These are phyloP conservation scores for Scenedesmus sp. DNA, from an alignment of 163 green algal species.

Conservation along the genomic window DNA sequence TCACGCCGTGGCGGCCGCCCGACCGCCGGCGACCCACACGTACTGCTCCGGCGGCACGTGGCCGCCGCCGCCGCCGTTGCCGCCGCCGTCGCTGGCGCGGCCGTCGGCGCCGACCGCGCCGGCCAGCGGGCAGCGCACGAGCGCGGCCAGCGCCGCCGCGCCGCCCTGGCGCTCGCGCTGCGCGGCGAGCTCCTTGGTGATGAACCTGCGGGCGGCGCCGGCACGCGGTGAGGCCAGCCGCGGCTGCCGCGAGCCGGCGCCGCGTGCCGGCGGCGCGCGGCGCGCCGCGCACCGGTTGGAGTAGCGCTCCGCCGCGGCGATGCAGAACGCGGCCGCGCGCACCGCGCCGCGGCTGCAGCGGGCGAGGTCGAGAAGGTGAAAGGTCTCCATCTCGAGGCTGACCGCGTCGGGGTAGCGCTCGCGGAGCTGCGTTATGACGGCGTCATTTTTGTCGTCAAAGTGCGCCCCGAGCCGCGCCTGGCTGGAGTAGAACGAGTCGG, in stretches of 20 bases:
- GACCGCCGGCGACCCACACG: conserved; percentile 10
- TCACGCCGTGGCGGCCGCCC: background rate
- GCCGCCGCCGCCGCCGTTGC: conserved; percentile 13
- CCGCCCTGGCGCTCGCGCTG: conserved; percentile 27
- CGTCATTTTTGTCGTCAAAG: conserved; percentile 72
- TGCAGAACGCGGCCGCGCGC: conserved; percentile 34
- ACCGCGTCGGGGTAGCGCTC: conserved; percentile 54
- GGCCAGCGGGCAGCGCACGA: conserved; percentile 15
- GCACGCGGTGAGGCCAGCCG: background rate
- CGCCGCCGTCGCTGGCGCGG: conserved; percentile 2
- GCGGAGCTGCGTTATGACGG: conserved; percentile 56
- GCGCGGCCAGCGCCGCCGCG: conserved; percentile 28
- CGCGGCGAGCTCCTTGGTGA: conserved; percentile 3
- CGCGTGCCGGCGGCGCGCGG: background rate
- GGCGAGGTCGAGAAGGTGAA: conserved; percentile 78
- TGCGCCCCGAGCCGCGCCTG: conserved; percentile 57
- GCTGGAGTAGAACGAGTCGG: conserved; percentile 79
- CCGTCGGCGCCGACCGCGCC: conserved; percentile 25
- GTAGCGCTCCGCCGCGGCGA: conserved; percentile 44
- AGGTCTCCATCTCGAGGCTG: conserved; percentile 83
- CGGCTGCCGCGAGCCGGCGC: no score
- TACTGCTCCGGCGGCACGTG: conserved; percentile 4
- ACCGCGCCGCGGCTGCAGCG: conserved; percentile 58
- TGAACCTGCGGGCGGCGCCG: conserved; percentile 32
- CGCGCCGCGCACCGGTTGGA: conserved; percentile 28